A percentile compares a stretch with the other conserved stretches of the same genome.
phyloP scores from a whole-genome alignment of 177 flowering plant genomes.

The Vitis hybrid region DNA sequence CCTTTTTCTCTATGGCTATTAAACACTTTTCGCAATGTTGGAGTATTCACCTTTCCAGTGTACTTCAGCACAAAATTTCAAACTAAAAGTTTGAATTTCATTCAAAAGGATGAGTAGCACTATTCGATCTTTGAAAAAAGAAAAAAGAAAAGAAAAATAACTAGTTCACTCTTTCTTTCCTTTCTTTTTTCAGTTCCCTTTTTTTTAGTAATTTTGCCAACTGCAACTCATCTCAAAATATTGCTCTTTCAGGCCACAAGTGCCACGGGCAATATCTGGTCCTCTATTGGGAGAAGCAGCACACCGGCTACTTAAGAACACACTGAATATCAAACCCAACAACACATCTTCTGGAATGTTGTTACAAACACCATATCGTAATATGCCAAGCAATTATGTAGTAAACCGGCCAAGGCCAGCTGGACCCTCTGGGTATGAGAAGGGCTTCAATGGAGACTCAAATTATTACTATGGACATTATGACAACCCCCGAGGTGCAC shows the following conservation, averaged over 20 bases:
- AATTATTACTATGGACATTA: conserved; percentile 30
- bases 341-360: conserved; percentile 23
- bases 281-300: conserved; percentile 87
- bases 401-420: conserved; percentile 56
- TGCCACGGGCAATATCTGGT: conserved; percentile 77
- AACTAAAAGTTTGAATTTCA: too few species aligned
- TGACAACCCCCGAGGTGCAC: conserved; percentile 25
- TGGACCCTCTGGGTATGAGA: conserved; percentile 67
- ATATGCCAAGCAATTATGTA: conserved; percentile 29
- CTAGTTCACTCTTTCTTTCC: too few species aligned
- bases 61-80: too few species aligned
- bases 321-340: conserved; percentile 54
- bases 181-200: not conserved
- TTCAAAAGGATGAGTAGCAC: too few species aligned
- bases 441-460: conserved; percentile 40
- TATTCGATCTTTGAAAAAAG: too few species aligned
- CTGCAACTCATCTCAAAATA: conserved; percentile 1
- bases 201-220: not conserved
- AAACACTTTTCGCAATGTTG: too few species aligned
- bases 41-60: too few species aligned
- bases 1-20: too few species aligned
- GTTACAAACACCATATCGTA: conserved; percentile 32
- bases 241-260: conserved; percentile 59
- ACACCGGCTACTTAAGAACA: conserved; percentile 78
- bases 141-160: too few species aligned